Percentiles rank a stretch among this genome's conserved stretches.
These are phyloP conservation scores for Trichophyton equinum DNA, from an alignment of 2,329 filamentous ascomycete species.

Conservation along the genomic window DNA sequence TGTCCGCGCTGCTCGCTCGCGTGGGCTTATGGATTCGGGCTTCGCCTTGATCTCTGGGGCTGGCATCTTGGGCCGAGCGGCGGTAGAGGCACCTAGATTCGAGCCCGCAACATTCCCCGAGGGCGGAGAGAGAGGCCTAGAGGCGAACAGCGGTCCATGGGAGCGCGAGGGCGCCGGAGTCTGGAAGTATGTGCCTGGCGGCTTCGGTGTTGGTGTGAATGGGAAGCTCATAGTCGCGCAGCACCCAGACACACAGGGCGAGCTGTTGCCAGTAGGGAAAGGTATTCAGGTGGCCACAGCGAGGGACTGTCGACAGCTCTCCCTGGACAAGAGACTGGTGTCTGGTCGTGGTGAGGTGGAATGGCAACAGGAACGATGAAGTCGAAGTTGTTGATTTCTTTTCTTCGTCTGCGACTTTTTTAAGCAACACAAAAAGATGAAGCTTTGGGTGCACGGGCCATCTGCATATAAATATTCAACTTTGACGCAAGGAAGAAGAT, in stretches of 20 bases:
- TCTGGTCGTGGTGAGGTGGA: background rate
- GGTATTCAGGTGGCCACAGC: background rate
- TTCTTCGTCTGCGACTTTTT: background rate
- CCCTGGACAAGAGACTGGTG: background rate
- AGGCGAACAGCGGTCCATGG: conserved; percentile 26
- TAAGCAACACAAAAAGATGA: background rate
- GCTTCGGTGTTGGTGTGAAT: conserved; percentile 30
- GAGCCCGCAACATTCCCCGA: conserved; percentile 2
- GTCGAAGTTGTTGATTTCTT: background rate
- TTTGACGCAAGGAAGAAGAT: too few relatives aligned
- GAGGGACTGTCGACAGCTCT: background rate
- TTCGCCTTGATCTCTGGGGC: conserved; percentile 31
- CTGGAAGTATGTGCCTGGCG: conserved; percentile 32
- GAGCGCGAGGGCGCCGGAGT: conserved; percentile 27
- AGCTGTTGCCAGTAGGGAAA: background rate
- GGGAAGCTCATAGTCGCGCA: conserved; percentile 31
- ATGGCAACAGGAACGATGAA: background rate
- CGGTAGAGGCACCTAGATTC: conserved; percentile 8
- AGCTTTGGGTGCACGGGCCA: background rate
- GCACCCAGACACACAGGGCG: background rate
- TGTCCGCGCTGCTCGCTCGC: conserved; percentile 68
- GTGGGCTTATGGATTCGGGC: conserved; percentile 47
- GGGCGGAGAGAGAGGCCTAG: conserved; percentile 17
- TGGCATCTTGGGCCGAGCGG: conserved; percentile 4
- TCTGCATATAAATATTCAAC: background rate